These are phyloP conservation scores for Starmera stellimalicola DNA, from an alignment of 1,139 yeast species.

Conservation along the genomic window DNA sequence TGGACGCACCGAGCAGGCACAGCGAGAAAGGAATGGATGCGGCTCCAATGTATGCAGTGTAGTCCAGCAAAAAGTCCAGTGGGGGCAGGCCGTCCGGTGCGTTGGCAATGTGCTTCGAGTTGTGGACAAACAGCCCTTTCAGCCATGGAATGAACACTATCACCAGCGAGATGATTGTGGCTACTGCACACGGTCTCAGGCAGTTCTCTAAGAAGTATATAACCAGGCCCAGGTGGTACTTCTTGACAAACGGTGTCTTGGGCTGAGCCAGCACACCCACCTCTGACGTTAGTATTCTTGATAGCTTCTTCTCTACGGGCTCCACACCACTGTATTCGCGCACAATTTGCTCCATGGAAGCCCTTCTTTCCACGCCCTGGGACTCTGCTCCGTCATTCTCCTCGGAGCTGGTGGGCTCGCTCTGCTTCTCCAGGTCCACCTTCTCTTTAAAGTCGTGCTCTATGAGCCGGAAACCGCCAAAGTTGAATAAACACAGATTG, in stretches of 20 bases:
- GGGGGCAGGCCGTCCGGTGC: constrained; percentile 87
- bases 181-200: constrained; percentile 56
- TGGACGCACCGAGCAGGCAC: constrained; percentile 71
- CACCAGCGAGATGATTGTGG: constrained; percentile 52
- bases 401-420: neutral
- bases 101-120: constrained; percentile 32
- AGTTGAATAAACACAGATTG: constrained; percentile 57
- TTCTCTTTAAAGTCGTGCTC: constrained; percentile 50
- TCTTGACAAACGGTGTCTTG: constrained; percentile 21
- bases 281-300: constrained; percentile 14
- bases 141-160: constrained; percentile 81
- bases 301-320: constrained; percentile 3
- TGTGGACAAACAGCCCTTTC: constrained; percentile 61
- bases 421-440: neutral
- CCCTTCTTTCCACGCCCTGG: neutral
- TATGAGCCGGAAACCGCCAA: constrained; percentile 66
- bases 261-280: constrained; percentile 16
- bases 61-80: constrained; percentile 75
- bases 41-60: constrained; percentile 66
- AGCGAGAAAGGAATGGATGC: constrained; percentile 87
- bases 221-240: constrained; percentile 22
- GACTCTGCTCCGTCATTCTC: neutral
- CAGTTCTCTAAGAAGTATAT: constrained; percentile 38
- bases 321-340: constrained; percentile 46
- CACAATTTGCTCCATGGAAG: constrained; percentile 40